phyloP scores from a whole-genome alignment of 306 rosid species.

The Dalbergia oliveri region DNA sequence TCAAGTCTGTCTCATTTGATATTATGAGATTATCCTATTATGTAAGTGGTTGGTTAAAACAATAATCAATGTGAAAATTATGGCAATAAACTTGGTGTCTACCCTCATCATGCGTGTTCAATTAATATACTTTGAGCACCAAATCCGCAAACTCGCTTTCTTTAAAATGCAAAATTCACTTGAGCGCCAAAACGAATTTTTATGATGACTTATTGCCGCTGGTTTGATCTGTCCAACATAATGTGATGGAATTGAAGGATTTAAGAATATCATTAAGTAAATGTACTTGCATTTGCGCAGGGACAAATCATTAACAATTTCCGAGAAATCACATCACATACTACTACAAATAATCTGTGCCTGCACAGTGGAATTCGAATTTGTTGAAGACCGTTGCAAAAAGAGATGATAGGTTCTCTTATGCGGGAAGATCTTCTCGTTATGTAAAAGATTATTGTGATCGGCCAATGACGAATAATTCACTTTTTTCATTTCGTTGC shows the following conservation, averaged over 20 bases:
- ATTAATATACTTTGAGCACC: background rate
- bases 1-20: background rate
- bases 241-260: conserved; percentile 17
- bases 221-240: conserved; percentile 7
- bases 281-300: conserved; percentile 33
- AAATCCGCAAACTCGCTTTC: conserved; percentile 3
- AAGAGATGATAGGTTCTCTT: conserved; percentile 2
- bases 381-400: conserved; percentile 57
- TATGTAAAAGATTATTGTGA: conserved; percentile 21
- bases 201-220: background rate
- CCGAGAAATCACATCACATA: conserved; percentile 14
- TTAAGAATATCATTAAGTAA: conserved; percentile 28
- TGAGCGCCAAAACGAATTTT: background rate
- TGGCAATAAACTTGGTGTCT: background rate
- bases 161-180: conserved; percentile 8
- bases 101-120: background rate
- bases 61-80: conserved; percentile 3
- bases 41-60: background rate
- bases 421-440: conserved; percentile 24
- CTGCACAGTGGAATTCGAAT: conserved; percentile 45
- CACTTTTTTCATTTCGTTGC: conserved; percentile 1
- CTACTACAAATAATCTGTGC: background rate
- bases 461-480: background rate
- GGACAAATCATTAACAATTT: conserved; percentile 31
- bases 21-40: background rate